These are phyloP conservation scores for Candida maris DNA, from an alignment of 805 yeast genomes.

Conservation along the genomic window DNA sequence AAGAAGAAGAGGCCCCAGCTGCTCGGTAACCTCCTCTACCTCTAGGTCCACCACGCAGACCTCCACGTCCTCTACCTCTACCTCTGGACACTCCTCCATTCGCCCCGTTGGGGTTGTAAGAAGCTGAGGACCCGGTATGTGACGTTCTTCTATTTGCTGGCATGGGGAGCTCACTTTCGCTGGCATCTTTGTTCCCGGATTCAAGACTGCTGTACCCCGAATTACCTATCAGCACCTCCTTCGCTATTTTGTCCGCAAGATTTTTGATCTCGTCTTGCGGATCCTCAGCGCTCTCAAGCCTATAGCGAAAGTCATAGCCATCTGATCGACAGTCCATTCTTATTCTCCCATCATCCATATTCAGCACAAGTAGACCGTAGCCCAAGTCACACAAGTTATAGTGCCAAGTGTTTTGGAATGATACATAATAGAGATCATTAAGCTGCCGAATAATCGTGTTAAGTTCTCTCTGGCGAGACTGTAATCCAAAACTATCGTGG, in stretches of 20 bases:
- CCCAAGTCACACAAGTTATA: slow-evolving; percentile 64
- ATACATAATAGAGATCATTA: slow-evolving; percentile 58
- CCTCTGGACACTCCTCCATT: slow-evolving; percentile 11
- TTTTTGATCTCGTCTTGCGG: slow-evolving; percentile 2
- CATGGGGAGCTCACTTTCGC: background rate
- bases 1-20: slow-evolving; percentile 2
- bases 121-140: slow-evolving; percentile 5
- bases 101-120: slow-evolving; percentile 6
- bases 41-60: slow-evolving; percentile 5
- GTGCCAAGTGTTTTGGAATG: slow-evolving; percentile 76
- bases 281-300: slow-evolving; percentile 23
- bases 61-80: slow-evolving; percentile 16
- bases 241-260: background rate
- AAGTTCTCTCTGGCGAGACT: slow-evolving; percentile 36
- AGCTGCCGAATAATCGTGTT: slow-evolving; percentile 44
- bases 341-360: slow-evolving; percentile 43
- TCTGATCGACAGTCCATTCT: slow-evolving; percentile 49
- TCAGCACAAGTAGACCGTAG: slow-evolving; percentile 46
- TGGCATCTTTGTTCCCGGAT: background rate
- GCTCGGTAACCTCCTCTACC: slow-evolving; percentile 9
- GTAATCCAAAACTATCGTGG: slow-evolving; percentile 39
- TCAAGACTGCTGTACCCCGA: background rate
- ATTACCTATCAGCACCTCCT: background rate
- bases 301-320: slow-evolving; percentile 63
- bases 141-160: slow-evolving; percentile 3